Base-by-base conservation (phyloP, 2,329 filamentous ascomycete species). In the Colletotrichum acutatum region DNA sequence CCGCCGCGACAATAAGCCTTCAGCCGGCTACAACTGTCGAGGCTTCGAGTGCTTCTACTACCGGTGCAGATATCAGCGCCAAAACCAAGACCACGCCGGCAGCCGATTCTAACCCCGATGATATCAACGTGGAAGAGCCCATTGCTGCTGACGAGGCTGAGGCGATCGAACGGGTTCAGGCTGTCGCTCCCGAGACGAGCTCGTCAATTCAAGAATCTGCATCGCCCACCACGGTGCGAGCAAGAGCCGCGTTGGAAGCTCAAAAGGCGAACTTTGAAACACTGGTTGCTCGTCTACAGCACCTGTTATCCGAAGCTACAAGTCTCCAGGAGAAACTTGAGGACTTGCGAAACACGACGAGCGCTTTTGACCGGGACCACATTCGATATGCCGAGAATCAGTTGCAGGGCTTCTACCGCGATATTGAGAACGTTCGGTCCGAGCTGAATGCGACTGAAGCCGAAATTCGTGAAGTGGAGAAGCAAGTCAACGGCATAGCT, bases 51-150 rank as follows among this genome's bases (percentile, higher is more conserved):
- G 49, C 34, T 5, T 61, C 49, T 54, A 30, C n/a, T 11, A 26
- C 14, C n/a, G 16, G 19, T 19, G 26, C 16, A n/a, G 61, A 65
- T 5, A 28, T 46, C 16, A 65, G 3, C 28, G 19, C 28, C 3
- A 68, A 37, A 6, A n/a, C 59, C 16, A 72, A 72, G 24, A 2
- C 58, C 14, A 66, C 24, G 11, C 14, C 24, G 19, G 68, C 34
- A 16, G 28, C 42, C 26, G 71, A 74, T 34, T 58, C 63, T 19
- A 64, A 68, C 5, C 85, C 86, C 0, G 87, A 89, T 2, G 87
- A 89, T 68, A 88, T 89, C 62, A 82, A 88, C 58, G 83, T 89
- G 28, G 84, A 85, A 71, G 83, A 84, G 42, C 84, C 75, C 1
- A 54, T 75, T 12, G 59, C 60, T 28, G 22, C 28, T 5, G 74